Percentiles rank a stretch among this genome's conserved stretches.
Evolutionary conservation across 2,329 filamentous ascomycete species (phyloP).

Genomic region (Chaetomium sp.): DNA sequence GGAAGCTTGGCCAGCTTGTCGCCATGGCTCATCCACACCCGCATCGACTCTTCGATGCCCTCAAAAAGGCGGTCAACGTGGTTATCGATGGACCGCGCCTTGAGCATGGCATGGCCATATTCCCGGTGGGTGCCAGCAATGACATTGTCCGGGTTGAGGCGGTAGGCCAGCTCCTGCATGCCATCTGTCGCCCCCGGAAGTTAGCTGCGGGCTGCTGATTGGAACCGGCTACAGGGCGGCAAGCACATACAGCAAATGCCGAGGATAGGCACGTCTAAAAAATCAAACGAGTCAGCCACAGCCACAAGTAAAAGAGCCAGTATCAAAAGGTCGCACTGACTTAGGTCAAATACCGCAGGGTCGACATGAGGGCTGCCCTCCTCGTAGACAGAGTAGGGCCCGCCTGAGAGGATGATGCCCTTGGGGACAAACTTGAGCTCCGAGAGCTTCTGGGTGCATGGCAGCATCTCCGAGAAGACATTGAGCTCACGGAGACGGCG

Average conservation of each 20-base stretch:
- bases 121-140: conserved; percentile 34
- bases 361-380: conserved; percentile 66
- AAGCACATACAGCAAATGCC: conserved; percentile 39
- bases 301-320: conserved; percentile 41
- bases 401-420: conserved; percentile 70
- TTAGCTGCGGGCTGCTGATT: conserved; percentile 12
- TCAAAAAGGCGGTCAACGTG: conserved; percentile 80
- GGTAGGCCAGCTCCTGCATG: conserved; percentile 73
- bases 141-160: conserved; percentile 52
- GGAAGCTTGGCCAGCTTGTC: conserved; percentile 82
- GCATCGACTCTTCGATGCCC: conserved; percentile 68
- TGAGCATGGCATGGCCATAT: conserved; percentile 54
- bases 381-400: conserved; percentile 77
- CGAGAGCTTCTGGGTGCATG: conserved; percentile 78
- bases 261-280: conserved; percentile 39
- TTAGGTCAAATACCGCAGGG: conserved; percentile 76
- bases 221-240: not conserved
- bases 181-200: conserved; percentile 43
- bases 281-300: conserved; percentile 26
- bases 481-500: conserved; percentile 33
- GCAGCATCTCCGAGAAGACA: conserved; percentile 80
- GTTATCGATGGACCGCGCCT: conserved; percentile 25
- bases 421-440: conserved; percentile 79
- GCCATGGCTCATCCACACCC: conserved; percentile 84
- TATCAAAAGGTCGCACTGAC: conserved; percentile 50